These are phyloP conservation scores for Gynandropsis gynandra DNA, from an alignment of 345 rosid genomes.

Conservation along the genomic window DNA sequence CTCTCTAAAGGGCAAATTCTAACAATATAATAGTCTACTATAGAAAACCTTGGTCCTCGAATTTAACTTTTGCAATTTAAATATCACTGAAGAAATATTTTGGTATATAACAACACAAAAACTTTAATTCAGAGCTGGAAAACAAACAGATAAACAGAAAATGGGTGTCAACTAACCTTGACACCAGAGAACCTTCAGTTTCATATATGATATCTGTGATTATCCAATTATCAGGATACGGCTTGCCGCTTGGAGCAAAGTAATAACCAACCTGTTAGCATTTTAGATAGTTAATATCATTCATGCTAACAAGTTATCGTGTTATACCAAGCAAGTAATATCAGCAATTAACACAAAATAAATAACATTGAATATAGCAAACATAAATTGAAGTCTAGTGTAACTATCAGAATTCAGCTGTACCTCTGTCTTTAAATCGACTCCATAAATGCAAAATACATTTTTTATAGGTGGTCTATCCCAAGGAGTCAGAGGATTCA, in stretches of 20 bases:
- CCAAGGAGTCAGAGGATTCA: slow-evolving; percentile 96
- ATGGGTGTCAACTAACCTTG: slow-evolving; percentile 44
- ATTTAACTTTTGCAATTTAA: too few species aligned
- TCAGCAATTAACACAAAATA: too few species aligned
- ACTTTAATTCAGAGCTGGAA: too few species aligned
- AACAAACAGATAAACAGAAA: background rate
- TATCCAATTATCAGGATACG: slow-evolving; percentile 99
- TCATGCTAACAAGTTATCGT: slow-evolving; percentile 5
- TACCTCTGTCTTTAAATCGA: slow-evolving; percentile 91
- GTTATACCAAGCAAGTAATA: background rate
- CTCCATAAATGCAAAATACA: slow-evolving; percentile 89
- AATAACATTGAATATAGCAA: slow-evolving; percentile 6
- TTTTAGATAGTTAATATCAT: slow-evolving; percentile 24
- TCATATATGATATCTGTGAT: slow-evolving; percentile 87
- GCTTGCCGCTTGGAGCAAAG: slow-evolving; percentile 96
- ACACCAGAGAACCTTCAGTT: slow-evolving; percentile 73
- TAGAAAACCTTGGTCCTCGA: too few species aligned
- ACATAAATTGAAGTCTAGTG: slow-evolving; percentile 9
- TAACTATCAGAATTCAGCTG: slow-evolving; percentile 17
- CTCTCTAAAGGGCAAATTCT: too few species aligned
- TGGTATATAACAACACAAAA: too few species aligned
- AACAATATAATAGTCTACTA: too few species aligned
- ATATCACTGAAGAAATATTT: too few species aligned
- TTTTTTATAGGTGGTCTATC: slow-evolving; percentile 97
- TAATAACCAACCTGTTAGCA: slow-evolving; percentile 79